Evolutionary conservation across 495 filamentous ascomycete species (phyloP).

Genomic region (Penicillium flavigenum): DNA sequence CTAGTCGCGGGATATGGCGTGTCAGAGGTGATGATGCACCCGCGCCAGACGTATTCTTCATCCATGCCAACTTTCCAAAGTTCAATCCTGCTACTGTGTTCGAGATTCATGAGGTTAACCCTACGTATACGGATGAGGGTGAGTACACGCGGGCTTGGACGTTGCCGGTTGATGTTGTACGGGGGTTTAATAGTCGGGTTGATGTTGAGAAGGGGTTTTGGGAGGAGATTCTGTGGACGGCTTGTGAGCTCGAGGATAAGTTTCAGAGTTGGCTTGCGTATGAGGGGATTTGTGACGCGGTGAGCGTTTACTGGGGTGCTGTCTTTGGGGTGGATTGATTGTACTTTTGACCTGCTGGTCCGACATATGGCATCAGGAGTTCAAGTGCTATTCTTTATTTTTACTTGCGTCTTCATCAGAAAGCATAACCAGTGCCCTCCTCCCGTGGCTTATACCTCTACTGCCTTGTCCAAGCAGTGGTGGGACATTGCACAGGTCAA

Average conservation of each 20-base stretch:
- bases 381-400: background rate
- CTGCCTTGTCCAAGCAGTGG: background rate
- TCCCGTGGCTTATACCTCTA: background rate
- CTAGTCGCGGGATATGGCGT: slow-evolving; percentile 20
- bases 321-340: slow-evolving; percentile 15
- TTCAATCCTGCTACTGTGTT: slow-evolving; percentile 50
- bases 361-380: background rate
- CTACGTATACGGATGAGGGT: slow-evolving; percentile 36
- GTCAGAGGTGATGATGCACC: slow-evolving; percentile 19
- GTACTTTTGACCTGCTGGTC: background rate
- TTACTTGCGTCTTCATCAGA: background rate
- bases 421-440: background rate
- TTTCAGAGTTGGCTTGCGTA: slow-evolving; percentile 36
- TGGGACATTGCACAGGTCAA: background rate
- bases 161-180: slow-evolving; percentile 37
- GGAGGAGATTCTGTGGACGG: slow-evolving; percentile 48
- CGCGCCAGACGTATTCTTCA: slow-evolving; percentile 37
- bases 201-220: slow-evolving; percentile 54
- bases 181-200: slow-evolving; percentile 28
- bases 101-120: slow-evolving; percentile 35
- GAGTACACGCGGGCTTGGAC: slow-evolving; percentile 47
- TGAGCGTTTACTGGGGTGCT: slow-evolving; percentile 25
- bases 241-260: slow-evolving; percentile 46
- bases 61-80: slow-evolving; percentile 48
- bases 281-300: slow-evolving; percentile 33